phyloP scores from a whole-genome alignment of 306 rosid species.

The Sicyos baderoa region DNA sequence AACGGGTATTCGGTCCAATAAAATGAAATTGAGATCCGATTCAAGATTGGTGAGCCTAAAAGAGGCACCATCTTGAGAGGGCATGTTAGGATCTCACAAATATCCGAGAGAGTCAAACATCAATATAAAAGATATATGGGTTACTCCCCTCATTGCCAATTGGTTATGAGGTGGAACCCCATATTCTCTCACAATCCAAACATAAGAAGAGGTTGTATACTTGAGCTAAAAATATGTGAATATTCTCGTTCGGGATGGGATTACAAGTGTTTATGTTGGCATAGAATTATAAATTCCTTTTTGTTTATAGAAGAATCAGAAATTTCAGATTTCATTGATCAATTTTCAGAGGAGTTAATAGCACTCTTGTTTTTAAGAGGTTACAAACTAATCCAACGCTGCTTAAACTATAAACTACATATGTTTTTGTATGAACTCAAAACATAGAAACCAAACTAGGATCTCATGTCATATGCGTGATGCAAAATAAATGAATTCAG shows the following conservation, averaged over 20 bases:
- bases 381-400: not conserved
- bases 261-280: not conserved
- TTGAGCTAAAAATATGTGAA: constrained; percentile 23
- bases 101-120: no score
- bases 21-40: no score
- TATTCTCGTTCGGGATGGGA: not conserved
- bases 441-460: not conserved
- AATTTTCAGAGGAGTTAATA: not conserved
- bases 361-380: not conserved
- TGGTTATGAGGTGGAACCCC: no score
- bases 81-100: no score
- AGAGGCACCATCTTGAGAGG: no score
- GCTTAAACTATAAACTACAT: not conserved
- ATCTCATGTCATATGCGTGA: not conserved
- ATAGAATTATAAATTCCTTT: not conserved
- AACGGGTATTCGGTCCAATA: no score
- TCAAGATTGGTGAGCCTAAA: no score
- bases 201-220: constrained; percentile 38
- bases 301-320: not conserved
- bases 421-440: not conserved
- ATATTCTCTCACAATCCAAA: no score
- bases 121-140: no score
- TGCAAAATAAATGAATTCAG: not conserved
- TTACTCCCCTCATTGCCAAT: no score
- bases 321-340: not conserved